A percentile compares a stretch with the other conserved stretches of the same genome.
phyloP scores from a whole-genome alignment of 1,139 yeast species.

The Blastobotrys proliferans region DNA sequence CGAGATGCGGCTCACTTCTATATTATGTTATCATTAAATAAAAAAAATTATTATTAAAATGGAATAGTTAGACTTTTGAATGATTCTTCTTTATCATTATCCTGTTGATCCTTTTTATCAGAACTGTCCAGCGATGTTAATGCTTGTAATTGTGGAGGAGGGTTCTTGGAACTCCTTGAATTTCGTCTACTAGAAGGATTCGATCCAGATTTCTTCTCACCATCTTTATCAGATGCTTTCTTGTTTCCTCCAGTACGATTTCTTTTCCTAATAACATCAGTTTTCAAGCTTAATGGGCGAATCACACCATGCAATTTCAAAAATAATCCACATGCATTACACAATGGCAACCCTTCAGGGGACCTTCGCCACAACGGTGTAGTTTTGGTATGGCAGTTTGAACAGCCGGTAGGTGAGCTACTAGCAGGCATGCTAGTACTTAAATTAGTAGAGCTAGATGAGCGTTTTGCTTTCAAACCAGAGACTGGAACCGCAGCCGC shows the following conservation, averaged over 20 bases:
- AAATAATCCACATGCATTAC: conserved; percentile 94
- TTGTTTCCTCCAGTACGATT: conserved; percentile 27
- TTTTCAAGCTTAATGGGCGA: conserved; percentile 82
- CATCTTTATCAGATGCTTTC: conserved; percentile 1
- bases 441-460: background rate
- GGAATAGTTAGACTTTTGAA: conserved; percentile 6
- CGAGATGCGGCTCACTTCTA: background rate
- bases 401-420: conserved; percentile 44
- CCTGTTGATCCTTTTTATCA: background rate
- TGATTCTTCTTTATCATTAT: background rate
- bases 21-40: background rate
- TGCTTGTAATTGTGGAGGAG: background rate
- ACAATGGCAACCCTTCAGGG: conserved; percentile 85
- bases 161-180: background rate
- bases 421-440: conserved; percentile 10
- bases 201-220: background rate
- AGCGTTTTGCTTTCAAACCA: background rate
- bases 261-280: conserved; percentile 88
- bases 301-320: conserved; percentile 90
- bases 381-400: conserved; percentile 87
- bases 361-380: conserved; percentile 96
- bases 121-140: background rate
- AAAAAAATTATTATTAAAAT: conserved; percentile 1
- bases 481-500: too few relatives aligned
- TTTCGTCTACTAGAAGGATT: conserved; percentile 2